phyloP scores from a whole-genome alignment of 345 rosid genomes.

The Erucastrum elatum region DNA sequence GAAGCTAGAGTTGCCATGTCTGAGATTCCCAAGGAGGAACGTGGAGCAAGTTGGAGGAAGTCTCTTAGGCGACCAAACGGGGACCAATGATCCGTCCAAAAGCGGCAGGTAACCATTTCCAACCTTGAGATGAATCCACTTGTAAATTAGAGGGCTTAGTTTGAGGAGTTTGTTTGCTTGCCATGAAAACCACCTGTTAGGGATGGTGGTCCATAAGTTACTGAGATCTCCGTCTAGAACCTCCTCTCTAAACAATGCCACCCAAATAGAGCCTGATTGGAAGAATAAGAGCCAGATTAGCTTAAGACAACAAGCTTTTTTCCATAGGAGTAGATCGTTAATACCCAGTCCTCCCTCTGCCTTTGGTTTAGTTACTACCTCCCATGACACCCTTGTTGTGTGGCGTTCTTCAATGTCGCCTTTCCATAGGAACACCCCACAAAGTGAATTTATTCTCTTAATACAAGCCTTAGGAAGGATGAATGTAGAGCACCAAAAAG shows the following conservation, averaged over 20 bases:
- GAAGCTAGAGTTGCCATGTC: not conserved
- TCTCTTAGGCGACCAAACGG: not conserved
- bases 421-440: too few relatives aligned
- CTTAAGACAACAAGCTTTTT: not conserved
- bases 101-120: not conserved
- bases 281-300: not conserved
- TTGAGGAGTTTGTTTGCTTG: not conserved
- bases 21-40: not conserved
- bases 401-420: not conserved
- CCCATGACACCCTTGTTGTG: not conserved
- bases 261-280: not conserved
- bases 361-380: not conserved
- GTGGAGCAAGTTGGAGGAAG: not conserved
- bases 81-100: not conserved
- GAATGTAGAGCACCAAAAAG: too few relatives aligned
- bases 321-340: not conserved
- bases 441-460: too few relatives aligned
- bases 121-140: too few relatives aligned
- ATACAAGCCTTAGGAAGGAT: too few relatives aligned
- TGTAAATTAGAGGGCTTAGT: not conserved
- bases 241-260: not conserved
- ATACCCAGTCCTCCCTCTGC: not conserved
- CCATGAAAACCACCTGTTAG: not conserved
- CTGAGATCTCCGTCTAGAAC: not conserved
- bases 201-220: not conserved